Conservation (phyloP, 2,329 filamentous ascomycete species). For the Dothidotthia symphoricarpi region DNA sequence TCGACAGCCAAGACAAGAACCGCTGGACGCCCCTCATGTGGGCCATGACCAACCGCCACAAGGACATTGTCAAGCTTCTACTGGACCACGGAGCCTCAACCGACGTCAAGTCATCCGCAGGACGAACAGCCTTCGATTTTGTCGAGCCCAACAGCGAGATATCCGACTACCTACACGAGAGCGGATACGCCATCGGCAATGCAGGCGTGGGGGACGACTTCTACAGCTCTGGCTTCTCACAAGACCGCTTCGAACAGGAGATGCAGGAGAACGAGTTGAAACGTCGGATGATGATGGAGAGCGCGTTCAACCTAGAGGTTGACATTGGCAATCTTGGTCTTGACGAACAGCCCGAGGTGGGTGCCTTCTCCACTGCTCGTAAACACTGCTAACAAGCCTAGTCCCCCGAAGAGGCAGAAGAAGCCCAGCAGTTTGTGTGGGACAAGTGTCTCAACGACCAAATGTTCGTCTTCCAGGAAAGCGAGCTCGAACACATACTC, state of each 20-base stretch:
- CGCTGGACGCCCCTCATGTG: slow-evolving; percentile 99
- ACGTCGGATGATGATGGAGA: slow-evolving; percentile 98
- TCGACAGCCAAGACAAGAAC: slow-evolving; percentile 92
- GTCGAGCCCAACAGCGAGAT: slow-evolving; percentile 94
- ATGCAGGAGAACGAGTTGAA: slow-evolving; percentile 96
- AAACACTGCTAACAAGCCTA: slow-evolving; percentile 23
- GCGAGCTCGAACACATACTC: slow-evolving; percentile 84
- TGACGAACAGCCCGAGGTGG: slow-evolving; percentile 89
- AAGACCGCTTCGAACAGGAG: slow-evolving; percentile 94
- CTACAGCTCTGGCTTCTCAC: slow-evolving; percentile 86
- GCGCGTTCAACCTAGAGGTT: slow-evolving; percentile 92
- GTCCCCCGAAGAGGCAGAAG: slow-evolving; percentile 71
- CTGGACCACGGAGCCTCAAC: slow-evolving; percentile 94
- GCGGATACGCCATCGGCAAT: slow-evolving; percentile 84
- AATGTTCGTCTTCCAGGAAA: slow-evolving; percentile 99
- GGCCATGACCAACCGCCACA: slow-evolving; percentile 98
- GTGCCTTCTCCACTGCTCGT: slow-evolving; percentile 23
- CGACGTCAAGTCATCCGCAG: slow-evolving; percentile 90
- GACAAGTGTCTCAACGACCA: slow-evolving; percentile 91
- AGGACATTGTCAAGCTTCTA: slow-evolving; percentile 87
- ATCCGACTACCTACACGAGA: slow-evolving; percentile 90
- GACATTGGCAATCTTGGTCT: slow-evolving; percentile 93
- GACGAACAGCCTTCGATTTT: slow-evolving; percentile 93
- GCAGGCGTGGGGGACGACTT: slow-evolving; percentile 84
- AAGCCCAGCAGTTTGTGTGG: slow-evolving; percentile 95